Base-by-base conservation (phyloP, 495 filamentous ascomycete species). In the Alectoria sarmentosa region DNA sequence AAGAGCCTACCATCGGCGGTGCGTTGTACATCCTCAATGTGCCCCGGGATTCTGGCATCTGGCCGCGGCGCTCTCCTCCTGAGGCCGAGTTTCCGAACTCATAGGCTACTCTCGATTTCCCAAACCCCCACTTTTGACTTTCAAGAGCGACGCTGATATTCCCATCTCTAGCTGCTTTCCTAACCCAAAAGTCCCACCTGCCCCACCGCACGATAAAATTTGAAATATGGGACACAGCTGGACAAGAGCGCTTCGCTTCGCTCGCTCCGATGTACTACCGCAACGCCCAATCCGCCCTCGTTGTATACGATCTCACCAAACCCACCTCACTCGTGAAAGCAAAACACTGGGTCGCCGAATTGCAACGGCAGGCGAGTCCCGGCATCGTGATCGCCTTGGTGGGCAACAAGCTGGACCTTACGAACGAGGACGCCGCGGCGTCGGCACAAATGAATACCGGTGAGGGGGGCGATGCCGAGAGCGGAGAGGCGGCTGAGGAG, bases 221-320 rank as follows among this genome's bases (percentile, higher is more conserved):
- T 70, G 94, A 98, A 77, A 98, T 98, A 71, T 98, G 94, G 94
- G 94, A 98, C 83, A 98, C 94, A 7, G 94, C 95, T 39, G 94
- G 94, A 71, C 94, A 98, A 77, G 94, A 98, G 78, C 91, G 94
- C 62, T 98, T 98, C 75, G 94, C 94, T 64, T 94, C 90, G 34
- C 86, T 98, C 46, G 94, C 94, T 21, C 94, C 94, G 60, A 98
- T 98, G 94, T 98, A 98, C 83, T 98, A 98, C 80, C 93, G 94
- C 77, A 98, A 98, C 73, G 94, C 94, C 44, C 94, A 98, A 79
- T 90, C 92, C 67, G 94, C 94, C n/a, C 87, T 98, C 56, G 94
- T 98, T 23, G 94, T 97, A 71, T 98, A 98, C 84, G 94, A 98
- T 76, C 86, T 98, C 69, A 98, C 94, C 42, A 98, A 98, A 74